These are phyloP conservation scores for Brassica napus DNA, from an alignment of 345 rosid genomes.

Conservation along the genomic window Da-Ae NC_063444.1:50508001-50508500, in stretches of 20 bases:
- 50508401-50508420: neutral
- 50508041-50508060: neutral
- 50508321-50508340: neutral
- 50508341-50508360: neutral
- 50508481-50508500: neutral
- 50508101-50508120: neutral
- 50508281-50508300: conserved; percentile 19
- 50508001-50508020: neutral
- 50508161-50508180: too few relatives aligned
- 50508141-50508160: neutral
- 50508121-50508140: neutral
- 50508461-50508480: neutral
- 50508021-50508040: neutral
- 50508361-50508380: neutral
- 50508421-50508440: neutral
- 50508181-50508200: too few relatives aligned
- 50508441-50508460: neutral
- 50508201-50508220: too few relatives aligned
- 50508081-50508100: neutral
- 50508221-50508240: neutral
- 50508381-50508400: neutral
- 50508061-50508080: neutral
- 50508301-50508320: conserved; percentile 21
- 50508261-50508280: conserved; percentile 18
- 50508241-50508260: neutral